Base-by-base conservation (phyloP, 306 rosid genomes). In the Pterocarpus macrocarpus region DNA sequence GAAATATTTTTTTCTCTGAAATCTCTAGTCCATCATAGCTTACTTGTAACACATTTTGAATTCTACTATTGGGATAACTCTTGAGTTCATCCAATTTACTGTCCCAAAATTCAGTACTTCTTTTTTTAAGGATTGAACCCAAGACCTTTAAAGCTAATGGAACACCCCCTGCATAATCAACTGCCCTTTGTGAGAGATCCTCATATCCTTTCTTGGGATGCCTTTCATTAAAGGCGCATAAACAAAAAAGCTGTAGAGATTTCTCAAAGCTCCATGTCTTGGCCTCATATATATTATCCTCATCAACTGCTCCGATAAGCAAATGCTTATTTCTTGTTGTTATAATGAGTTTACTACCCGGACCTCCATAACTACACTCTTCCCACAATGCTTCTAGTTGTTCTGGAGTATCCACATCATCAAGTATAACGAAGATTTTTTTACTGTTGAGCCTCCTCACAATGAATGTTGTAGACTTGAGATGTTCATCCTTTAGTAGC, bases 1-100 rank as follows among this genome's bases (percentile, higher is more conserved):
- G 30, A 62, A 80, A 80, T 4, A 71, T 63, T 36, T 63, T 58
- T 4, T 28, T 49, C 17, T 80, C 44, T 13, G 47, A 44, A 1
- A 2, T 2, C 3, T 73, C 6, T 39, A 80, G 36, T 53, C 74
- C 73, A 64, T 73, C 68, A n/a, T 55, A 81, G 33, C 84, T 81
- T 53, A 65, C 55, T 13, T 30, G 8, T 38, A 74, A 2, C 16
- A 65, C 69, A 2, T 2, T 49, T 12, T 55, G 75, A 81, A 81
- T 81, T n/a, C 8, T 45, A 30, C 4, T 14, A 17, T 73, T 2
- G 1, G 5, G 56, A 16, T 1, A 28, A 5, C 2, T 41, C 8
- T 39, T 11, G 7, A 72, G 16, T 38, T 39, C 55, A 0, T 0
- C 16, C 55, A 64, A 32, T 32, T 70, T 69, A 64, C 44, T 33